Base-by-base conservation (phyloP, 805 yeast species). In the Myxozyma neglecta region DNA sequence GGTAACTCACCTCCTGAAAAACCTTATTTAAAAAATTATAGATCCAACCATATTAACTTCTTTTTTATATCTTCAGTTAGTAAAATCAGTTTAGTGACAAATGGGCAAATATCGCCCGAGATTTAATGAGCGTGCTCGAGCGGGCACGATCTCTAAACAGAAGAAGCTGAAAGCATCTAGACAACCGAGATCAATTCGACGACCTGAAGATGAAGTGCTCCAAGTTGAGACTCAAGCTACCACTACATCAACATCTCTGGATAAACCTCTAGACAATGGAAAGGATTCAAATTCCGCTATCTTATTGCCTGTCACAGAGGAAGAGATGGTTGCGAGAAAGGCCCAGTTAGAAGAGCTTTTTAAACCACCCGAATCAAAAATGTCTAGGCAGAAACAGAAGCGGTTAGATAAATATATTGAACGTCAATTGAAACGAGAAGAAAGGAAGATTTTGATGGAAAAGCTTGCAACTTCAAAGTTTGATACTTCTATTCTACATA, bases 351-450 rank as follows among this genome's bases (percentile, higher is more conserved):
- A 85, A 61, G 81, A 83, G 34, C 74, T 85, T 7, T 77, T 88
- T 59, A 74, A 80, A 34, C 86, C 89, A 48, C 81, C 82, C 57
- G 93, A 89, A 61, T 71, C 85, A 13, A 90, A 90, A 70, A 74
- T 89, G 42, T 85, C 92, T 0, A 78, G 84, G 53, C 81, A 87
- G 53, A 93, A 77, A 83, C 80, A 79, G 82, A 84, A 88, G 76
- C 77, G 98, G 60, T 76, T 93, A 48, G 97, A 93, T 64, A 93
- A 93, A 74, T 93, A 90, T 74, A 90, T 93, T 43, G 96, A 91
- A 61, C 96, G 89, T 75, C 97, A 91, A 72, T 71, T 91, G 68
- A 88, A 87, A 70, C 79, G 96, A 71, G 96, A 93, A 73, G 98
- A 93, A 75, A 89, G 89, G 74, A 88, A 88, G 68, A 81, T 82